Conservation (phyloP, 75 land plant species). For the Sequoia sempervirens region DNA sequence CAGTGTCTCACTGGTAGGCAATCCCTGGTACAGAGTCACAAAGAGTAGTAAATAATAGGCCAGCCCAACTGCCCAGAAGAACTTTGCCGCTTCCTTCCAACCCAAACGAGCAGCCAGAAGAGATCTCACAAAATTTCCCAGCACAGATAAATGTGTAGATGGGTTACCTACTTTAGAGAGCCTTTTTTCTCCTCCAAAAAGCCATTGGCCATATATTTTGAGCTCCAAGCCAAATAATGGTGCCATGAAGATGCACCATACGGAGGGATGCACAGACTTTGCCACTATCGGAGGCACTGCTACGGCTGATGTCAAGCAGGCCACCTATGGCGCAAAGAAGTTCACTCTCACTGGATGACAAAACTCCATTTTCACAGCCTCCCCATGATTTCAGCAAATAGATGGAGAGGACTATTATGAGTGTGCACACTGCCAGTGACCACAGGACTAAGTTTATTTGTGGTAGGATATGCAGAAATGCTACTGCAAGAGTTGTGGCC, state of each 20-base stretch:
- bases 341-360: constrained; percentile 34
- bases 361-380: constrained; percentile 34
- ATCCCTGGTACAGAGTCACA: constrained; percentile 86
- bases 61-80: constrained; percentile 84
- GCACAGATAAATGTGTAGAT: constrained; percentile 77
- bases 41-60: constrained; percentile 86
- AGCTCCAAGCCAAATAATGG: constrained; percentile 33
- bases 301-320: constrained; percentile 19
- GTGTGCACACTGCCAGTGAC: constrained; percentile 19
- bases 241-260: constrained; percentile 27
- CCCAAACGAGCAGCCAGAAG: constrained; percentile 57
- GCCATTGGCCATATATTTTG: constrained; percentile 91
- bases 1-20: constrained; percentile 76
- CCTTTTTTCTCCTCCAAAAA: constrained; percentile 82
- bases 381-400: constrained; percentile 19
- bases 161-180: constrained; percentile 88
- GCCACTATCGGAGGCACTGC: constrained; percentile 23
- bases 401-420: constrained; percentile 3
- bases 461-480: constrained; percentile 19
- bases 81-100: constrained; percentile 77
- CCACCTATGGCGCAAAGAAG: constrained; percentile 45
- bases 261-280: constrained; percentile 9
- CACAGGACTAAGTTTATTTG: constrained; percentile 28
- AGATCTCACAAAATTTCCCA: constrained; percentile 90
- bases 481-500: constrained; percentile 10